Evolutionary conservation across 2,329 filamentous ascomycete species (phyloP).

Genomic region (Pezicula neosporulosa): DNA sequence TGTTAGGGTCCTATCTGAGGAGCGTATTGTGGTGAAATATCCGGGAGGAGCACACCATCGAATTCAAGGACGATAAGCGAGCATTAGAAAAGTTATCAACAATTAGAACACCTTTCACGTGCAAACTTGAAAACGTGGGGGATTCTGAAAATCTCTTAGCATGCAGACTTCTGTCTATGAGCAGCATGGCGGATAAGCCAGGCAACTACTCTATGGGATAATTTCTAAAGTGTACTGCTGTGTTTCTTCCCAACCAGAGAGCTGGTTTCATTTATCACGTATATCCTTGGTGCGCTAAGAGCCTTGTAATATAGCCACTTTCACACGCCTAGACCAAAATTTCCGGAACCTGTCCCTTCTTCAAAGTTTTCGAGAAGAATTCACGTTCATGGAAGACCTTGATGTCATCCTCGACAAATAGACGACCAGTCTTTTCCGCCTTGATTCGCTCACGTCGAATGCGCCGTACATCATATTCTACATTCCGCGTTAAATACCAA

Average conservation of each 20-base stretch:
- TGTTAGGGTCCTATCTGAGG: neutral
- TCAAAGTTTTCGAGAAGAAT: slow-evolving; percentile 12
- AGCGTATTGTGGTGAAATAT: neutral
- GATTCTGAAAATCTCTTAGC: slow-evolving; percentile 6
- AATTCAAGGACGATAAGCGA: neutral
- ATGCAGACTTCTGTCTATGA: too few species aligned
- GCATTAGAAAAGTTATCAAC: neutral
- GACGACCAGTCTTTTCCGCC: slow-evolving; percentile 21
- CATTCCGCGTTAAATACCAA: slow-evolving; percentile 38
- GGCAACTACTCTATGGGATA: too few species aligned
- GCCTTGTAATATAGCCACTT: too few species aligned
- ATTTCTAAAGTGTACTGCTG: too few species aligned
- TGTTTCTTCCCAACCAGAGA: too few species aligned
- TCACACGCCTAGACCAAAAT: too few species aligned
- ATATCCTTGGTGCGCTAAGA: too few species aligned
- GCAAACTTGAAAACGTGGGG: slow-evolving; percentile 6
- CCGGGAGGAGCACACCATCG: neutral
- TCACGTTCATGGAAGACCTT: slow-evolving; percentile 18
- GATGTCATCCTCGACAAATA: slow-evolving; percentile 27
- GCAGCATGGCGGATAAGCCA: too few species aligned
- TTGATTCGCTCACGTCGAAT: slow-evolving; percentile 26
- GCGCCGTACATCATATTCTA: slow-evolving; percentile 35
- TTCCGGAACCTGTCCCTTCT: neutral
- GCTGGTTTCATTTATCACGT: too few species aligned
- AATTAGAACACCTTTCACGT: neutral